A percentile compares a stretch with the other conserved stretches of the same genome.
Conservation (phyloP, 306 rosid species). For the Citrullus mucosospermus region DNA sequence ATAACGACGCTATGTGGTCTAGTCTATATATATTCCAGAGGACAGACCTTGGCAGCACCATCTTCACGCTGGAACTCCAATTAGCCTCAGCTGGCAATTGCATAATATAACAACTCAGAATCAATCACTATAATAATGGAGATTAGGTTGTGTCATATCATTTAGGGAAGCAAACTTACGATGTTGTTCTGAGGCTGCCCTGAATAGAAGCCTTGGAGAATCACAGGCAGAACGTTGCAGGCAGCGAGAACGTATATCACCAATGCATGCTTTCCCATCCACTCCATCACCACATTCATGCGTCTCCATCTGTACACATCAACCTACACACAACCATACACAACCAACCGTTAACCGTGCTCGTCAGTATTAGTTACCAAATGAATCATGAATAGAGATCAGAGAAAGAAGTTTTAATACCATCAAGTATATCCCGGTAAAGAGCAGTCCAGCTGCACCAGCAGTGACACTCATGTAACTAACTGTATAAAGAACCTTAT, state of each 20-base stretch:
- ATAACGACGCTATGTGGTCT: background rate
- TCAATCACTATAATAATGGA: background rate
- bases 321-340: conserved; percentile 32
- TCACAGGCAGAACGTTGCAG: conserved; percentile 74
- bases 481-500: conserved; percentile 77
- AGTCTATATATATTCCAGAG: background rate
- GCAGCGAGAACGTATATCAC: conserved; percentile 62
- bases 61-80: conserved; percentile 42
- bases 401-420: conserved; percentile 15
- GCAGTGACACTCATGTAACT: conserved; percentile 85
- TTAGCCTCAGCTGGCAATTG: conserved; percentile 15
- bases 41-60: background rate
- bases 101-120: conserved; percentile 24
- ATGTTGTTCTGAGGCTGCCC: conserved; percentile 63
- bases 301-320: conserved; percentile 73
- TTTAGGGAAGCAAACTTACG: conserved; percentile 21
- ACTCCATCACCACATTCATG: conserved; percentile 42
- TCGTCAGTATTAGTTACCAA: background rate
- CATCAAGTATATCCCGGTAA: conserved; percentile 68
- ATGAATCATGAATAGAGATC: background rate
- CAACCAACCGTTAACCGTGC: background rate
- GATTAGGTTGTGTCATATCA: background rate
- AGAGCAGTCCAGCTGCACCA: conserved; percentile 74
- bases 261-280: conserved; percentile 93
- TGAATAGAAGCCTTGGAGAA: conserved; percentile 80